Evolutionary conservation across 305 asterid species (phyloP), one percentile per base, ranked within the genome.

Genomic region (Caryopteris hybrid): DNA sequence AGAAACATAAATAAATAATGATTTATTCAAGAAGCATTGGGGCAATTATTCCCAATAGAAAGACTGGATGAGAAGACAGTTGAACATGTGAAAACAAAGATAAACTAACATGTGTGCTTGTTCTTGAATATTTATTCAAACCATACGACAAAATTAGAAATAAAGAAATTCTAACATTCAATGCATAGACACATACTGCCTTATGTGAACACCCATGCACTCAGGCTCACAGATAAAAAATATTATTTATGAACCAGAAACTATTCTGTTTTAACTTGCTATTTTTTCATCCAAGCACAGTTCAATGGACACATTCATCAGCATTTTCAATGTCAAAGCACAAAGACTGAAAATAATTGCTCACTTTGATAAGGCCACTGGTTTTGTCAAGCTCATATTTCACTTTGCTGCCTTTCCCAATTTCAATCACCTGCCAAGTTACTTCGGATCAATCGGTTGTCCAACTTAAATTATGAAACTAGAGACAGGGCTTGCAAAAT

Each of bases 321-420:
- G 17, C 1, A 10, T 22, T 57, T 27, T 25, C 31, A 69, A 36
- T 2, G 17, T 36, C 11, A 41, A 42, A 59, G 46, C 45, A 61
- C 10, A 64, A 13, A 38, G 14, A 33, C 8, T 12, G 55, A 68
- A 52, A 38, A 50, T 27, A 68, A 41, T 12, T 43, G 51, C 82
- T 73, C 51, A 88, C 98, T 77, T 88, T 92, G 80, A 92, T 88
- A 61, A 92, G 96, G 50, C 98, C 97, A 51, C 87, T 90, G 68
- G 77, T 71, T 83, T 93, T 93, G 85, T 90, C 96, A 48, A 93
- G 98, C 88, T 93, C 98, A 34, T 93, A 93, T 65, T 93, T 90
- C 20, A 93, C 98, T 80, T 86, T 93, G 83, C 97, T 83, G 69
- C 97, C 96, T 79, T 90, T 85, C 63, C 90, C 89, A 60, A 90